Conservation (phyloP, 257 asterid genomes). For the Cruciata laevipes region DNA sequence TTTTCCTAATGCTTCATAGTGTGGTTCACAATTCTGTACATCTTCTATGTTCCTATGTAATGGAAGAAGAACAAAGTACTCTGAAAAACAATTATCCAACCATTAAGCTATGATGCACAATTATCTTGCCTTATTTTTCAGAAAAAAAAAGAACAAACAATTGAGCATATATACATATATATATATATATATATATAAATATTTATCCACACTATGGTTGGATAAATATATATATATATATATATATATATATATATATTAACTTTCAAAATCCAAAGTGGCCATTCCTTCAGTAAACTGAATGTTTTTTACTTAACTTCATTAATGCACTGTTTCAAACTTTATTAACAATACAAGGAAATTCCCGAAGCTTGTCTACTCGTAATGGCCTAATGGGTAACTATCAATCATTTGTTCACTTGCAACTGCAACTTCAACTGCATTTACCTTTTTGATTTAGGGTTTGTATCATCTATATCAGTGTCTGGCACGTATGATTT, state of each 20-base stretch:
- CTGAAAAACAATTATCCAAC: neutral
- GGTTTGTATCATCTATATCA: too few species aligned
- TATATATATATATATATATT: too few species aligned
- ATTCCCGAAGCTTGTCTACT: neutral
- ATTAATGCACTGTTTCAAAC: neutral
- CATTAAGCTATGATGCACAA: neutral
- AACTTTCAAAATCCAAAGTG: neutral
- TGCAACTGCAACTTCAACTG: neutral
- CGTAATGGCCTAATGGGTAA: conserved; percentile 1
- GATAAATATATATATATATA: too few species aligned
- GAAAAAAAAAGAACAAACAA: neutral
- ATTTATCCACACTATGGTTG: too few species aligned
- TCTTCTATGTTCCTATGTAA: neutral
- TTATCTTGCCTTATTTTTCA: neutral
- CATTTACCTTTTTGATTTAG: neutral
- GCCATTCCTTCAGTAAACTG: neutral
- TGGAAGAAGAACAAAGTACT: neutral
- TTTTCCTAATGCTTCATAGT: neutral
- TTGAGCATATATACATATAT: too few species aligned
- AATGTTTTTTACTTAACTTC: neutral
- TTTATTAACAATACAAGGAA: too few species aligned
- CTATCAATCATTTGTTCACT: neutral
- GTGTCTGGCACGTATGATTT: neutral
- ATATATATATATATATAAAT: too few species aligned
- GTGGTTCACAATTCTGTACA: neutral